Base-by-base conservation (phyloP, 148 eudicot genomes). In the Salicornia ramosissima region DNA sequence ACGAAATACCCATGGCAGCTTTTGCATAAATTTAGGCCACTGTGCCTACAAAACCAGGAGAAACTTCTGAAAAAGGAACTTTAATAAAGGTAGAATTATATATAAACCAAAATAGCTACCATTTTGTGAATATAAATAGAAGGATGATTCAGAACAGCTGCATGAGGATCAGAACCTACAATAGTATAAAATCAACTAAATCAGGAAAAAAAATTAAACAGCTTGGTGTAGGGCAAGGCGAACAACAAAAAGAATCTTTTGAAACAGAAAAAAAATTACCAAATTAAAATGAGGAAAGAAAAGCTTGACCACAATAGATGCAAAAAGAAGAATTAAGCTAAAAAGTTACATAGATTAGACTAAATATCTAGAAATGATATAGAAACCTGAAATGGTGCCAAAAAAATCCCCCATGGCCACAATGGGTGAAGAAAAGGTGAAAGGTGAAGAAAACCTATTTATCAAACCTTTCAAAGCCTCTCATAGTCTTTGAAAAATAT, bases 131-230 rank as follows among this genome's bases (percentile, higher is more conserved):
- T 83, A 64, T 79, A 90, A 74, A 93, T 93, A 21, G 92, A 85
- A 56, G 78, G 87, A 73, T 88, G 85, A 74, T 88, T 84, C 75
- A 86, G 71, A 67, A 93, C 66, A 36, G 86, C 84, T 67, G 88
- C 80, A 80, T 93, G 98, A 19, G 98, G 98, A 33, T 88, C 94
- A 61, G 98, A 88, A 75, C 96, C 98, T 92, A 80, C 49, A 64
- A 77, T 74, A 31, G 64, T 46, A 43, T 16, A 43, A 55, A 18
- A 15, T 40, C 39, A 6, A 65, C 28, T 34, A 60, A 19, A 45
- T 24, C 2, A 28, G 24, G 28, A 50, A 9, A 31, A 36, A 11
- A 40, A n/a, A 14, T 11, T 30, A 10, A n/a, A 28, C 25, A 21
- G 26, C 16, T n/a, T 46, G 1, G 25, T 4, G 13, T 25, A 43